Evolutionary conservation across 257 asterid species (phyloP), one percentile per base, ranked within the genome.

Genomic region (Rhazya stricta): DNA sequence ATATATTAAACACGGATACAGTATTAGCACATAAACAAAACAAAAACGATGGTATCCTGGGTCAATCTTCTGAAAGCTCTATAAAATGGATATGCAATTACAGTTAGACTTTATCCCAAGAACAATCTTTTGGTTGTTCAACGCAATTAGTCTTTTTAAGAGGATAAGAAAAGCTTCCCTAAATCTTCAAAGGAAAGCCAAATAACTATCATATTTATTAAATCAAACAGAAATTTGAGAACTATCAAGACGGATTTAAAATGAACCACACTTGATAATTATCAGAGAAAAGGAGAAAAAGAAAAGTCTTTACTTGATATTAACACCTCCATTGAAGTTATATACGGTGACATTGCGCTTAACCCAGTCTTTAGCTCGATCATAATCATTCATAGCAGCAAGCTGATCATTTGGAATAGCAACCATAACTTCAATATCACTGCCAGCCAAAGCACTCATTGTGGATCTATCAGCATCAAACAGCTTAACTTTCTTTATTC

Each of bases 331-430:
- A 45, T 80, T 67, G 42, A 79, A 83, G 30, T 60, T 76, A 61
- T 79, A 83, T 4, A 67, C 43, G 30, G 82, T 43, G 27, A 83
- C 68, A 75, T 80, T 83, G 45, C 48, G 71, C 72, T 70, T 73
- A 37, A 83, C 86, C 84, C 84, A 83, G 30, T 63, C 29, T 63
- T 72, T 79, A 60, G 84, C 84, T 67, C 67, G 46, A 13, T 43
- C n/a, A 69, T 68, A 2, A 48, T 79, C 81, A 80, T 81, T 83
- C 82, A 83, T 79, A 74, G 15, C 72, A 27, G 29, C 63, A 63
- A 83, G 79, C 74, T 74, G 81, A 2, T 48, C 76, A 70, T 83
- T 83, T 27, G 86, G 86, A 41, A 83, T 83, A 71, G 82, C 86
- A 39, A 83, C 60, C 86, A 83, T 80, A 34, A 83, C 86, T 66